phyloP scores from a whole-genome alignment of 1,284 basidiomycete species.

The Ustilago nuda region DNA sequence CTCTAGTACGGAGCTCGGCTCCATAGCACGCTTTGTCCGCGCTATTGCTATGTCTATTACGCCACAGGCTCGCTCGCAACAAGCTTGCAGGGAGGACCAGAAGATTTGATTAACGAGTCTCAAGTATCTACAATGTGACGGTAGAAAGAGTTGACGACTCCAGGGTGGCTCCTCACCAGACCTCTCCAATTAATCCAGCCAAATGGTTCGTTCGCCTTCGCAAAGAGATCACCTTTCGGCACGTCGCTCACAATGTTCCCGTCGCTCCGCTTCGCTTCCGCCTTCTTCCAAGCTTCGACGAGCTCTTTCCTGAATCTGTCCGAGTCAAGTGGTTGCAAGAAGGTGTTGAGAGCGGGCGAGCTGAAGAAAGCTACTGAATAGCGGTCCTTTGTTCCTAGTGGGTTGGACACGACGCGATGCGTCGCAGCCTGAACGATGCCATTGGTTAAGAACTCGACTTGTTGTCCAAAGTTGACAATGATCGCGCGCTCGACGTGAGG shows the following conservation, averaged over 20 bases:
- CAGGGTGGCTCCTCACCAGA: slow-evolving; percentile 52
- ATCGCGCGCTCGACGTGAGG: slow-evolving; percentile 40
- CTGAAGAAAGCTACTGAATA: slow-evolving; percentile 58
- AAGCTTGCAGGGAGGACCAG: too few species aligned
- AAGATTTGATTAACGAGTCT: background rate
- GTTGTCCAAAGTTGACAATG: slow-evolving; percentile 66
- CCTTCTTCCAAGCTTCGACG: slow-evolving; percentile 32
- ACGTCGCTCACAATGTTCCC: slow-evolving; percentile 46
- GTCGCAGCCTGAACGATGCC: slow-evolving; percentile 60
- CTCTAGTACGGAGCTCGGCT: too few species aligned
- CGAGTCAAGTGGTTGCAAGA: slow-evolving; percentile 33
- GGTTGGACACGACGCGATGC: slow-evolving; percentile 53
- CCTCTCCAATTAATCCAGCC: slow-evolving; percentile 60
- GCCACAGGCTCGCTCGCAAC: too few species aligned
- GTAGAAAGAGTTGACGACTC: slow-evolving; percentile 41
- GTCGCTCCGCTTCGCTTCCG: slow-evolving; percentile 18
- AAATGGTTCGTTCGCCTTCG: slow-evolving; percentile 41
- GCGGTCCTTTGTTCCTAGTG: slow-evolving; percentile 9
- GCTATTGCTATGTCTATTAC: too few species aligned
- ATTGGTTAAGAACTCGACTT: slow-evolving; percentile 54
- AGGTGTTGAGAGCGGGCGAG: slow-evolving; percentile 50
- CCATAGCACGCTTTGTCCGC: too few species aligned
- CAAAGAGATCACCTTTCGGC: slow-evolving; percentile 51
- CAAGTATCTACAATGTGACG: slow-evolving; percentile 20
- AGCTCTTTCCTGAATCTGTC: slow-evolving; percentile 35